A percentile compares a stretch with the other conserved stretches of the same genome.
These are phyloP conservation scores for Cavenderia fasciculata DNA, from an alignment of 78 protist genomes.

Conservation along the genomic window DNA sequence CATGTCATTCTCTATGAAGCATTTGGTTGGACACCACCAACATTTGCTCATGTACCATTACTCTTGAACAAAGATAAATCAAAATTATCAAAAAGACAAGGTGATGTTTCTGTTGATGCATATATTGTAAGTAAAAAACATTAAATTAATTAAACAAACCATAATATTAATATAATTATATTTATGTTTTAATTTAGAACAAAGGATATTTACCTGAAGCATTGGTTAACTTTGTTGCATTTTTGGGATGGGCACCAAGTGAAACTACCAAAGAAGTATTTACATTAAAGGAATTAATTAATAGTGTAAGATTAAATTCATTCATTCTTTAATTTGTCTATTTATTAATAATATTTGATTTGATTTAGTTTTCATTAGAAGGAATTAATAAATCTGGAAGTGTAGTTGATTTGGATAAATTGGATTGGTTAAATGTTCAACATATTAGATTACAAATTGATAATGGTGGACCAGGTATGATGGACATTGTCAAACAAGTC, in stretches of 20 bases:
- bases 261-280: constrained; percentile 41
- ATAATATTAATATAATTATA: not conserved
- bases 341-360: not conserved
- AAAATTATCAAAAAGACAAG: constrained; percentile 90
- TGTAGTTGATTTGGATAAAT: constrained; percentile 71
- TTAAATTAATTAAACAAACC: not conserved
- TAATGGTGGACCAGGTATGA: not conserved
- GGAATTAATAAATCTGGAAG: constrained; percentile 59
- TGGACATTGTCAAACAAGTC: not conserved
- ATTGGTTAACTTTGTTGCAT: constrained; percentile 85
- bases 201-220: constrained; percentile 81
- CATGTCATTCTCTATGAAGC: constrained; percentile 87
- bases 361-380: constrained; percentile 32
- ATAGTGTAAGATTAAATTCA: constrained; percentile 19
- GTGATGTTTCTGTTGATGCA: constrained; percentile 77
- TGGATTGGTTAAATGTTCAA: constrained; percentile 73
- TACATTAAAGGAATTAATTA: constrained; percentile 37
- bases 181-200: constrained; percentile 1
- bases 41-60: constrained; percentile 90
- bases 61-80: constrained; percentile 79
- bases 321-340: not conserved
- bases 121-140: constrained; percentile 38
- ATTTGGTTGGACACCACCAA: constrained; percentile 83
- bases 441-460: constrained; percentile 57
- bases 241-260: constrained; percentile 79